Evolutionary conservation across 2,329 filamentous ascomycete genomes (phyloP), one percentile per base, ranked within the genome.

Genomic region (Tolypocladium tundrense): DNA sequence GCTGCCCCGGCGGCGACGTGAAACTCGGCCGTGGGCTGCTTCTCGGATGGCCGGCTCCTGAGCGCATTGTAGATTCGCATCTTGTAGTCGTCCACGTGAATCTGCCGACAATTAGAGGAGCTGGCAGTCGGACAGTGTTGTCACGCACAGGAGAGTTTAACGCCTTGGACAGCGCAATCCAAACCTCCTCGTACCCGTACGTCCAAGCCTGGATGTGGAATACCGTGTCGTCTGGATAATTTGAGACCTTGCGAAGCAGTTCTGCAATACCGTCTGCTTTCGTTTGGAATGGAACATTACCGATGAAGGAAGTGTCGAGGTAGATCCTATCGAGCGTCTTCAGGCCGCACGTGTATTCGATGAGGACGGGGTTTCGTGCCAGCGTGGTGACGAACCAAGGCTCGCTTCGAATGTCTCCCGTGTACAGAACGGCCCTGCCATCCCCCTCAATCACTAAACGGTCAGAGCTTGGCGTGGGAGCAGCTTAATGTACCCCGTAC

Each of bases 151-250:
- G 80, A 3, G 86, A 87, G 7, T 82, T 73, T 0, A 97, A 75
- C 13, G 85, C 83, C 27, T 85, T 81, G 0, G 91, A 86, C 0
- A 97, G 73, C 0, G 90, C 88, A 59, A 91, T 77, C 91, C 91
- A 97, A 0, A 96, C 91, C 56, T 96, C 88, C 69, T 97, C 92
- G 62, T 97, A 96, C 0, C 79, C 80, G 67, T 94, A 94, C 0
- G 93, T 97, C 91, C 92, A 96, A 1, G 91, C 84, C 58, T 91
- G 84, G 52, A 97, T 80, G 69, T 96, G 88, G 66, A 96, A 97
- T 1, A 88, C 70, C 0, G 91, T 96, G 43, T 90, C 83, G 1
- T 76, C 61, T 0, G 91, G 87, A 68, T 93, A 96, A 31, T 74
- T 68, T 0, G 74, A 70, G 0, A 96, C 79, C 63, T 91, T 88